These are phyloP conservation scores for Vaccinium macrocarpon DNA, from an alignment of 148 eudicot species.

Conservation along the genomic window DNA sequence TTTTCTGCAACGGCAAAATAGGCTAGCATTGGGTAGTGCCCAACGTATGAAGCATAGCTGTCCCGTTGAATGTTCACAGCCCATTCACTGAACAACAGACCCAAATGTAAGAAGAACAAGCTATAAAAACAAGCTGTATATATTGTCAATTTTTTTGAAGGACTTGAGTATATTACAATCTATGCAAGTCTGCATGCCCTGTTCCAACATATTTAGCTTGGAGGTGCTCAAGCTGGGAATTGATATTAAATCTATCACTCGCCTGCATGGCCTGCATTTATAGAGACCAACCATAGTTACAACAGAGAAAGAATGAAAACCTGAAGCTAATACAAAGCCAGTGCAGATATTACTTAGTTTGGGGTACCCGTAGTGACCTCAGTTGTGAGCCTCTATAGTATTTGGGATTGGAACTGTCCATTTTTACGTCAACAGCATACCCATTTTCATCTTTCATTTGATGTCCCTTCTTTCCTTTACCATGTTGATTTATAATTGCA, in stretches of 20 bases:
- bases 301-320: neutral
- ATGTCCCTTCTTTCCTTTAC: neutral
- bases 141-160: neutral
- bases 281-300: neutral
- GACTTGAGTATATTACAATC: slow-evolving; percentile 55
- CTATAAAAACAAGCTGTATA: neutral
- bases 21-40: slow-evolving; percentile 90
- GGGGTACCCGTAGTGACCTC: too few species aligned
- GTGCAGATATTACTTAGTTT: neutral
- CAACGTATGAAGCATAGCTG: slow-evolving; percentile 92
- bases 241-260: slow-evolving; percentile 94
- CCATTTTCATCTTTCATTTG: neutral
- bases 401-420: too few species aligned
- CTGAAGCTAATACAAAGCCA: neutral
- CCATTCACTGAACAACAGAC: slow-evolving; percentile 66
- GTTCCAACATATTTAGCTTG: slow-evolving; percentile 98
- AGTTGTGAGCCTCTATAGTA: too few species aligned
- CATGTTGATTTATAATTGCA: neutral
- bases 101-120: neutral
- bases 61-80: slow-evolving; percentile 93
- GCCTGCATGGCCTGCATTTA: slow-evolving; percentile 83
- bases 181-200: slow-evolving; percentile 86
- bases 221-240: slow-evolving; percentile 96
- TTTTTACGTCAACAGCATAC: too few species aligned
- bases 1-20: slow-evolving; percentile 92